Base-by-base conservation (phyloP, 2,329 filamentous ascomycete genomes). In the Fragosphaeria purpurea region DNA sequence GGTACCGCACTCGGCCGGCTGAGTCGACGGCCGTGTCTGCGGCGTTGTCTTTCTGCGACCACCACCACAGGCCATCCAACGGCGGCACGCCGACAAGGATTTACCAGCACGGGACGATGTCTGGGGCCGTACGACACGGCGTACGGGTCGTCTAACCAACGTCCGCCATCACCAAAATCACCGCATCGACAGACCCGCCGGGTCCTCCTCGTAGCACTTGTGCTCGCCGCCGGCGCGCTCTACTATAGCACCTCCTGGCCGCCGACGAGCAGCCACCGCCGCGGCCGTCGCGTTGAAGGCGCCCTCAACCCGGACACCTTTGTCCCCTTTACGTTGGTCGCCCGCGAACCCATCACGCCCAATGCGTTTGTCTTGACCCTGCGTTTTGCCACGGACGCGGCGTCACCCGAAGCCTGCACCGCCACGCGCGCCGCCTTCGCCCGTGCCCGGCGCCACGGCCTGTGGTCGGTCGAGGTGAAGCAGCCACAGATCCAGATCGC, bases 401-500 rank as follows among this genome's bases (percentile, higher is more conserved):
- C 42, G 10, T 31, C 48, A 22, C 7, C 35, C 30, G 33, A n/a
- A 11, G 40, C 31, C 1, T 39, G 30, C 1, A 6, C 43, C 8
- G n/a, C 35, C 5, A 63, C 46, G 56, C 63, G 6, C 47, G 43
- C 39, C 52, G 39, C 60, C 55, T 2, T 65, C 59, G 8, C 63
- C 63, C 49, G 46, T 9, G 73, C 72, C 31, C 83, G 80, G 78
- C 66, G 67, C 42, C 73, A 78, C 50, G 85, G 86, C 5, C 75
- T 94, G 41, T 95, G 88, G 85, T 89, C 85, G 55, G 84, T 97
- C 37, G 86, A 96, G 70, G 82, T 95, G 62, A 95, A 95, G 69
- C 93, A 97, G 69, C 93, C 93, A 2, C 83, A 95, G 64, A 70
- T 97, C 51, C 90, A 96, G 67, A 95, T 98, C 59, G 87, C 88